Base-by-base conservation (phyloP, 2,329 filamentous ascomycete genomes). In the Dactylonectria macrodidyma region DNA sequence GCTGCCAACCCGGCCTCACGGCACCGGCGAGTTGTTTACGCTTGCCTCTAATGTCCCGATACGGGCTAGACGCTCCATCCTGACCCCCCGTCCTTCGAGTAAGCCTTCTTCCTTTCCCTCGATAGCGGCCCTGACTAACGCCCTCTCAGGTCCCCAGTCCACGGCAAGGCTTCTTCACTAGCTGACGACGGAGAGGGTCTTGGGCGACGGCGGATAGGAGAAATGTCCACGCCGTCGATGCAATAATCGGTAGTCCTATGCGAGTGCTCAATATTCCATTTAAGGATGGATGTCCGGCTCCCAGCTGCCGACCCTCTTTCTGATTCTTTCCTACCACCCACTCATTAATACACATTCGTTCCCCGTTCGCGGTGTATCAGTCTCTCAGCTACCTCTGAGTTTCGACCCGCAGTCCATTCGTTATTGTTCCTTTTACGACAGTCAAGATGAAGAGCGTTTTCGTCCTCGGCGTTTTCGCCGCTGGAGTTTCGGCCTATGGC, bases 371-470 rank as follows among this genome's bases (percentile, higher is more conserved):
- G 73, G 73, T 66, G 50, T 56, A 69, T 67, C 54, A 74, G 73
- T 73, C 52, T 65, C 73, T 75, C 65, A 67, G 62, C 11, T 64
- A 34, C 65, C 19, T 38, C 12, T 56, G 72, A 74, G 73, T 69
- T 59, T 62, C 67, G 65, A 48, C 50, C 71, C 74, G 67, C 70
- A 71, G 65, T 72, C 67, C 78, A 73, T 76, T 78, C 77, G 72
- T 76, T 76, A 64, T 71, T 63, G 66, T 33, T 69, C 72, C 79
- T 65, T 71, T 62, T 33, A 14, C 58, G 36, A 22, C 63, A 71
- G 33, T 63, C 67, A 78, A 69, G 24, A 82, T 82, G 81, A 82
- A 81, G 76, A 72, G 75, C 65, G 59, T 62, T 33, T 55, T 76
- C 58, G 61, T 80, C 64, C 62, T 81, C 41, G 75, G 76, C 62